Conservation (phyloP, 306 rosid species). For the Abrus pulchellus region DNA sequence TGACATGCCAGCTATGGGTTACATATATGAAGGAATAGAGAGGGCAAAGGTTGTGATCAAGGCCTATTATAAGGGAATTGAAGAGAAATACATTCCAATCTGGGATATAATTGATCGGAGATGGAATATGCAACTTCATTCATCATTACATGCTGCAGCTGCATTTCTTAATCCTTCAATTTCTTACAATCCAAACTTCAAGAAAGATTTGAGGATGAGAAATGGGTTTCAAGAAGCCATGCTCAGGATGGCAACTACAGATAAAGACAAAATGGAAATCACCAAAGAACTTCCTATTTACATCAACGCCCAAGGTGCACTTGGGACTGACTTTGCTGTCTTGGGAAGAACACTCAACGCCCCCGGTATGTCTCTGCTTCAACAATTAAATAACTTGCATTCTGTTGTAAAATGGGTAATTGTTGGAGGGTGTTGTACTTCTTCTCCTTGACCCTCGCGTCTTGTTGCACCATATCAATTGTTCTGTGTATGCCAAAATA, state of each 20-base stretch:
- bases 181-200: slow-evolving; percentile 61
- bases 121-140: slow-evolving; percentile 72
- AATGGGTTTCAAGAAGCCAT: slow-evolving; percentile 77
- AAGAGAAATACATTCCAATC: slow-evolving; percentile 65
- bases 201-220: slow-evolving; percentile 64
- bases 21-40: slow-evolving; percentile 70
- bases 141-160: slow-evolving; percentile 77
- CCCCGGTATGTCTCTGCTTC: slow-evolving; percentile 64
- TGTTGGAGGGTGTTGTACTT: neutral
- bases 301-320: slow-evolving; percentile 75
- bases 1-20: slow-evolving; percentile 83
- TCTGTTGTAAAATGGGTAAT: neutral
- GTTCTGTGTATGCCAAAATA: neutral
- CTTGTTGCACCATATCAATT: neutral
- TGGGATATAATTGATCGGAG: slow-evolving; percentile 68
- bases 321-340: slow-evolving; percentile 75
- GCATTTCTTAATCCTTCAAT: slow-evolving; percentile 79
- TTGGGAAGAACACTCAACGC: slow-evolving; percentile 75
- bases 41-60: slow-evolving; percentile 66
- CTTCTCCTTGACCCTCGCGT: neutral
- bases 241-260: slow-evolving; percentile 60
- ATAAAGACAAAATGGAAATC: slow-evolving; percentile 64
- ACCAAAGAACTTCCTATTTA: slow-evolving; percentile 68
- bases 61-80: slow-evolving; percentile 64
- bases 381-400: slow-evolving; percentile 11